phyloP scores from a whole-genome alignment of 1,284 basidiomycete genomes.

The Schizophyllum commune region DNA sequence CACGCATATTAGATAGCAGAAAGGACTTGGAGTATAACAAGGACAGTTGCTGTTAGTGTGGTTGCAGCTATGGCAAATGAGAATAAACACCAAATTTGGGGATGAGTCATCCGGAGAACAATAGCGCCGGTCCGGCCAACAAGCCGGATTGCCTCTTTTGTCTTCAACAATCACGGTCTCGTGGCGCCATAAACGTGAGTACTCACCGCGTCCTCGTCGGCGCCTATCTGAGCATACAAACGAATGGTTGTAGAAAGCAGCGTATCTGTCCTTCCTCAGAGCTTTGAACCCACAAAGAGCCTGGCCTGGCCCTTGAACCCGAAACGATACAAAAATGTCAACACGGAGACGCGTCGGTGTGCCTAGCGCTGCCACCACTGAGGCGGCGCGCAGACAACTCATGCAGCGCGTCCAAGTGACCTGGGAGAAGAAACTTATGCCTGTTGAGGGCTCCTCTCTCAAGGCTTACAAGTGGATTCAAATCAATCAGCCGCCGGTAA shows the following conservation, averaged over 20 bases:
- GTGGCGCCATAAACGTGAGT: neutral
- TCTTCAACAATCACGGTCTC: neutral
- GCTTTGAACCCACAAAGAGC: neutral
- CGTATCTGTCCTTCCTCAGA: neutral
- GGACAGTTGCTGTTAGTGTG: too few relatives aligned
- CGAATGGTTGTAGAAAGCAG: neutral
- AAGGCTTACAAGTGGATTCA: slow-evolving; percentile 68
- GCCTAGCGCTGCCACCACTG: slow-evolving; percentile 56
- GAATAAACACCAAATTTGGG: too few relatives aligned
- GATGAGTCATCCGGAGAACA: too few relatives aligned
- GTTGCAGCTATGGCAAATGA: too few relatives aligned
- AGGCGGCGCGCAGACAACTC: slow-evolving; percentile 68
- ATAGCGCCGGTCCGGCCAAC: neutral
- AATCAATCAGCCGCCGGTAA: slow-evolving; percentile 64
- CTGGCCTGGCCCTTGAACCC: neutral
- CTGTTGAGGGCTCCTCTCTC: slow-evolving; percentile 43
- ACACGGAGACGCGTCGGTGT: slow-evolving; percentile 68
- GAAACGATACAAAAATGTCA: slow-evolving; percentile 37
- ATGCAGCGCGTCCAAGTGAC: slow-evolving; percentile 69
- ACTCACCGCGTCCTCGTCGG: neutral
- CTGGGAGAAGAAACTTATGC: slow-evolving; percentile 52
- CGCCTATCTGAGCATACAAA: neutral
- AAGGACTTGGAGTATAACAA: too few relatives aligned
- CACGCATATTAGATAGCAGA: too few relatives aligned
- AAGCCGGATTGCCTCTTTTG: neutral